Evolutionary conservation across 305 asterid species (phyloP).

Genomic region (Solanum hybrid): DNA sequence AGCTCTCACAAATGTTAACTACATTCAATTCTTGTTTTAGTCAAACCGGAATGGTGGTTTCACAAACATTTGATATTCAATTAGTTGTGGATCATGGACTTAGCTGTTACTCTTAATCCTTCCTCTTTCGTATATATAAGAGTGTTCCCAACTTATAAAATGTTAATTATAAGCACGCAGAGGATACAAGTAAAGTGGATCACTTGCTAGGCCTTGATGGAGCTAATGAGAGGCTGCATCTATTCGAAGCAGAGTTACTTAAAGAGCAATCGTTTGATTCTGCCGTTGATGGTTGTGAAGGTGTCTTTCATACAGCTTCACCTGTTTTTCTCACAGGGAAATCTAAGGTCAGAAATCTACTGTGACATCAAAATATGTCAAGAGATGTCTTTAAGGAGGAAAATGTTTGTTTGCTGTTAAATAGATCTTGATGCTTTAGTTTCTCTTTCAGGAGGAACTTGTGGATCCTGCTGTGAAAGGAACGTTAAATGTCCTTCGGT

Average conservation of each 20-base stretch:
- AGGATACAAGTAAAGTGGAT: constrained; percentile 22
- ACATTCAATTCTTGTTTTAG: background rate
- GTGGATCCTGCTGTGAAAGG: constrained; percentile 36
- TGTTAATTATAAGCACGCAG: constrained; percentile 6
- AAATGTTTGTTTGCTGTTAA: constrained; percentile 5
- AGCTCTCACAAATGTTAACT: background rate
- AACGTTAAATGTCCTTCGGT: constrained; percentile 26
- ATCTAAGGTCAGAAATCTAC: background rate
- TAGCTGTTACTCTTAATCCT: background rate
- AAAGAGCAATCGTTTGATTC: constrained; percentile 35
- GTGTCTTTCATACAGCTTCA: constrained; percentile 44
- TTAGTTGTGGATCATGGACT: background rate
- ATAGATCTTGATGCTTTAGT: background rate
- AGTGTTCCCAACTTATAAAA: background rate
- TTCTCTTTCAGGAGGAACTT: constrained; percentile 20
- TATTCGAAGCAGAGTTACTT: constrained; percentile 24
- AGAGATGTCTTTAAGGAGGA: constrained; percentile 5
- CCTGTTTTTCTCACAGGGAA: constrained; percentile 20
- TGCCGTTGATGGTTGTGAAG: constrained; percentile 30
- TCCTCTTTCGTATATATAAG: background rate
- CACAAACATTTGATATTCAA: background rate
- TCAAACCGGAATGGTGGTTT: background rate
- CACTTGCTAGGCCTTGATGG: constrained; percentile 36
- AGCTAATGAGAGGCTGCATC: constrained; percentile 29
- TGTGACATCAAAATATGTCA: background rate